Evolutionary conservation across 139 green algal species (phyloP).

Genomic region (Spirogloea muscicola): DNA sequence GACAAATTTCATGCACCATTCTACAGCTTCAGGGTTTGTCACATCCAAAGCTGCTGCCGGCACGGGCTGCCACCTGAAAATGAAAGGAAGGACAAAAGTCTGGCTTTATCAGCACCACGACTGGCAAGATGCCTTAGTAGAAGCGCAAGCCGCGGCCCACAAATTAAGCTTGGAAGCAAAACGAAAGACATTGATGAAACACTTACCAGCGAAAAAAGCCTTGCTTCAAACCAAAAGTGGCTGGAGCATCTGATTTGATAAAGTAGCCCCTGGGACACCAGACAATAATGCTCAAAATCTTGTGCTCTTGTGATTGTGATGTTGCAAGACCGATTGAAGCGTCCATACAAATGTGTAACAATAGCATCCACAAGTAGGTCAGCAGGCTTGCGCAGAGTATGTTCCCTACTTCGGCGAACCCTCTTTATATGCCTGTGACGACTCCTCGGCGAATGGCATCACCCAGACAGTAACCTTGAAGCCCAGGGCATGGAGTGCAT

Average conservation of each 20-base stretch:
- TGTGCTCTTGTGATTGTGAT: too few relatives aligned
- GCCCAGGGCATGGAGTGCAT: slow-evolving; percentile 58
- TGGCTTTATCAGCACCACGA: too few relatives aligned
- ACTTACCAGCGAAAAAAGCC: slow-evolving; percentile 49
- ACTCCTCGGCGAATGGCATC: slow-evolving; percentile 63
- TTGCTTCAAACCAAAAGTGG: slow-evolving; percentile 44
- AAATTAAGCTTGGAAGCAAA: too few relatives aligned
- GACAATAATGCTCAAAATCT: too few relatives aligned
- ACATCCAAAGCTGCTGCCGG: slow-evolving; percentile 62
- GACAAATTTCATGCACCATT: slow-evolving; percentile 47
- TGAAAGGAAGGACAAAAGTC: too few relatives aligned
- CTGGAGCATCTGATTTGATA: slow-evolving; percentile 33
- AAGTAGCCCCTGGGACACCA: slow-evolving; percentile 58
- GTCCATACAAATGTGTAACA: too few relatives aligned
- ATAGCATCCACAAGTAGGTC: too few relatives aligned
- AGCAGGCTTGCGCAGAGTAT: background rate
- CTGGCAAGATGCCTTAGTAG: background rate
- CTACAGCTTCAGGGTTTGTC: slow-evolving; percentile 63
- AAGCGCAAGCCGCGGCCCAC: background rate
- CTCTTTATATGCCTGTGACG: slow-evolving; percentile 59
- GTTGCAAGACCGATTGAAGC: too few relatives aligned
- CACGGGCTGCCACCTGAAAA: slow-evolving; percentile 57
- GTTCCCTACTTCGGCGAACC: slow-evolving; percentile 39
- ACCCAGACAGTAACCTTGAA: slow-evolving; percentile 71
- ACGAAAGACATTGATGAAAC: too few relatives aligned